Evolutionary conservation across 257 asterid genomes (phyloP), one percentile per base, ranked within the genome.

Genomic region (Salvia miltiorrhiza): DNA sequence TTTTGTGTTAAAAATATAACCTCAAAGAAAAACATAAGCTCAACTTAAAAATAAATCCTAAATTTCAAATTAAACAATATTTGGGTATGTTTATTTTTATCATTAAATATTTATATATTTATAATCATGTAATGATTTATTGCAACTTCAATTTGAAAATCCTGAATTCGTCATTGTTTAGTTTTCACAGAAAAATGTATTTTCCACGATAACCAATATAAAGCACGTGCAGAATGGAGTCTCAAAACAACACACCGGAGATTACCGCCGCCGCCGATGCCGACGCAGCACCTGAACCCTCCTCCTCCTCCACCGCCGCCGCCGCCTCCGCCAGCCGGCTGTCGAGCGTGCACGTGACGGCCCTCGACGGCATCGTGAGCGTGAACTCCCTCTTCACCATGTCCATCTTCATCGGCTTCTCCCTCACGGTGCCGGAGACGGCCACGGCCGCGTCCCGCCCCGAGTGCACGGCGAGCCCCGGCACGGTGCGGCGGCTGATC

Each of bases 341-440:
- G 30, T 26, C 70, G 28, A 64, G 70, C 70, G 12, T 47, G 28
- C 70, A 65, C 41, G 70, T 65, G 28, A 65, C 70, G 2, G 70
- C 70, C 7, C 47, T 65, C 0, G 70, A 65, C 59, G 47, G 70
- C 13, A 45, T 65, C 9, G 70, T 48, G 59, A 65, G 24, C 32
- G 70, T 65, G 45, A 65, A 65, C 70, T 65, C 70, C 70, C 59
- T 65, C 33, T 65, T 65, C 59, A 65, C 70, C 19, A 47, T 65
- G 70, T 24, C 70, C n/a, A 47, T 28, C 47, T 65, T 65, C 70
- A 65, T 65, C 59, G 70, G 70, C 8, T 65, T 79, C 59, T 76
- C 81, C 9, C 75, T 76, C 20, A 69, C 80, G 1, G 11, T 45
- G 4, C 84, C 84, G 0, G 54, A 19, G 9, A 12, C 57, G 1